Percentiles rank a stretch among this genome's conserved stretches.
Evolutionary conservation across 2,329 filamentous ascomycete genomes (phyloP).

Genomic region (Pyricularia grisea): DNA sequence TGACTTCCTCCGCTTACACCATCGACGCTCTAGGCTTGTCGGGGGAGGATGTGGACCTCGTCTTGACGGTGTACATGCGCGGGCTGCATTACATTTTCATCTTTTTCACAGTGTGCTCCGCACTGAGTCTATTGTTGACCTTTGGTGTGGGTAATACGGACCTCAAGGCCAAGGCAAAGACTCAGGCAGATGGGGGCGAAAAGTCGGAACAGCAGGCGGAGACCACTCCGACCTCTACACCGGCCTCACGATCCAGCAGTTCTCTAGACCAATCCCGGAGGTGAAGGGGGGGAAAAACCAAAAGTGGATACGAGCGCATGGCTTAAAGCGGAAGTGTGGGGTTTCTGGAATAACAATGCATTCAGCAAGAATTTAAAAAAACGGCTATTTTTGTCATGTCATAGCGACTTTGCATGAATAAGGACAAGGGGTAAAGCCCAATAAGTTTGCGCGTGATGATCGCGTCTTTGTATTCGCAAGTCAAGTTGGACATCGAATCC

Average conservation of each 20-base stretch:
- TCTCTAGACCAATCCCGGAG: background rate
- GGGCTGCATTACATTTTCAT: conserved; percentile 19
- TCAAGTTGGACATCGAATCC: background rate
- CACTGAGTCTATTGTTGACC: conserved; percentile 10
- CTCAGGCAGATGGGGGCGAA: background rate
- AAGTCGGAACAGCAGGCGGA: background rate
- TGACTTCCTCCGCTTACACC: conserved; percentile 16
- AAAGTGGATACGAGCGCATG: too few species aligned
- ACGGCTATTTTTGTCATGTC: background rate
- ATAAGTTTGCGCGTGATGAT: background rate
- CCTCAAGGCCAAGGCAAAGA: conserved; percentile 10
- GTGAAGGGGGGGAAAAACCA: background rate
- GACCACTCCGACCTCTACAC: background rate
- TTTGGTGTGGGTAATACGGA: conserved; percentile 14
- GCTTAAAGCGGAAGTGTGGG: too few species aligned
- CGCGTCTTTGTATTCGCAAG: background rate
- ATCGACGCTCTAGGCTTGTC: conserved; percentile 12
- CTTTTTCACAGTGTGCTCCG: conserved; percentile 14
- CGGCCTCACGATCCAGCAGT: background rate
- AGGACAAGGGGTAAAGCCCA: background rate
- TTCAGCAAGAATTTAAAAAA: background rate
- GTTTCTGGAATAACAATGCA: background rate
- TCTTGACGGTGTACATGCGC: conserved; percentile 19
- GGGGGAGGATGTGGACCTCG: conserved; percentile 9
- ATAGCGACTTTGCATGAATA: background rate